Percentiles rank a stretch among this genome's conserved stretches.
phyloP scores from a whole-genome alignment of 1,284 basidiomycete species.

The Bjerkandera adusta region DNA sequence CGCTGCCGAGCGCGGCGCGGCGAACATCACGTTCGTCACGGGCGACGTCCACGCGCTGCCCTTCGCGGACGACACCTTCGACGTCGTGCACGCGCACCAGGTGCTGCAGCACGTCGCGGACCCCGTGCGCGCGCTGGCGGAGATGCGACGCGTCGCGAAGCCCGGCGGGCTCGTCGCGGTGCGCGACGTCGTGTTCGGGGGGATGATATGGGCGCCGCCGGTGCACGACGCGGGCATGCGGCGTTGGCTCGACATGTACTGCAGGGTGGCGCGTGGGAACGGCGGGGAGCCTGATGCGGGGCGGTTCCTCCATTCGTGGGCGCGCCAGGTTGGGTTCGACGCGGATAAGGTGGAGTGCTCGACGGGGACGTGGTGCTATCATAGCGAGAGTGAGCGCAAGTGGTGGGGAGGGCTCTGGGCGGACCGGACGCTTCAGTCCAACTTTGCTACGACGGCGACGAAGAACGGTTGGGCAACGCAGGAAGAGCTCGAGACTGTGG shows the following conservation, averaged over 20 bases:
- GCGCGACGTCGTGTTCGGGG: constrained; percentile 34
- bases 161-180: constrained; percentile 40
- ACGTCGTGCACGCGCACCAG: constrained; percentile 45
- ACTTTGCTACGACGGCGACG: constrained; percentile 29
- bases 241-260: constrained; percentile 25
- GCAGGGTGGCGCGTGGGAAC: constrained; percentile 24
- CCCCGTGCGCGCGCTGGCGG: constrained; percentile 36
- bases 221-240: constrained; percentile 25
- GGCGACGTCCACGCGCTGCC: constrained; percentile 33
- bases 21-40: constrained; percentile 33
- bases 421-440: constrained; percentile 31
- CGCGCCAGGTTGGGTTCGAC: constrained; percentile 30
- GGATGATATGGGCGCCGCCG: constrained; percentile 32
- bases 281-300: constrained; percentile 32
- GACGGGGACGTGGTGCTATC: constrained; percentile 35
- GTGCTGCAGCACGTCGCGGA: constrained; percentile 43
- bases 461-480: constrained; percentile 26
- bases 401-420: constrained; percentile 36
- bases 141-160: constrained; percentile 43
- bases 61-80: constrained; percentile 36
- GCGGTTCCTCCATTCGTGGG: constrained; percentile 30
- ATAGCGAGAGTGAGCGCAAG: constrained; percentile 31
- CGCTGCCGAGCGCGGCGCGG: constrained; percentile 26
- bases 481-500: constrained; percentile 26
- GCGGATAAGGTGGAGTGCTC: constrained; percentile 24